Evolutionary conservation across 192 early-diverging fungal genomes (phyloP).

Genomic region (Polychytrium aggregatum): DNA sequence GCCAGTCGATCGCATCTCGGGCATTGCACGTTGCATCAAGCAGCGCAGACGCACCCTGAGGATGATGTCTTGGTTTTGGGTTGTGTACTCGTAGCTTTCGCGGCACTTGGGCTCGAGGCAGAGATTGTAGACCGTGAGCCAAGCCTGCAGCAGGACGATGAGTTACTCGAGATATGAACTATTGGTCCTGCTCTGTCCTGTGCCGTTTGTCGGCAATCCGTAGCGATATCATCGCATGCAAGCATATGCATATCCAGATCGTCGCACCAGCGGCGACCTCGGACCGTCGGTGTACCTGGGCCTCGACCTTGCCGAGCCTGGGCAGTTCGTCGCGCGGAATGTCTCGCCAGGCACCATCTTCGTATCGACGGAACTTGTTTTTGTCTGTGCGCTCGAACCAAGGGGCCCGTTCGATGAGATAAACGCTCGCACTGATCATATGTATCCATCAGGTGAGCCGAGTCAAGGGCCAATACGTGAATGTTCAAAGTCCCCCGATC

Average conservation of each 20-base stretch:
- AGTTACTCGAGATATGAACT: too few species aligned
- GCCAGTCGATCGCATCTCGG: too few species aligned
- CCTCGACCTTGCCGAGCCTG: conserved; percentile 25
- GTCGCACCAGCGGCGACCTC: too few species aligned
- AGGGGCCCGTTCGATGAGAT: conserved; percentile 21
- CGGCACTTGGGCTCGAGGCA: conserved; percentile 32
- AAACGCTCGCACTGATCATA: conserved; percentile 6
- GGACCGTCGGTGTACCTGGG: too few species aligned
- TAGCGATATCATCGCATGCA: too few species aligned
- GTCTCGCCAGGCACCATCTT: conserved; percentile 23
- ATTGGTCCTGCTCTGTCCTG: too few species aligned
- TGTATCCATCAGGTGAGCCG: neutral
- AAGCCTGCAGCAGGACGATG: conserved; percentile 26
- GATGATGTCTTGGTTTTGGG: conserved; percentile 22
- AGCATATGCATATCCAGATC: too few species aligned
- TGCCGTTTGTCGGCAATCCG: too few species aligned
- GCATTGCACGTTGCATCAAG: too few species aligned
- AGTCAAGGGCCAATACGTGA: neutral
- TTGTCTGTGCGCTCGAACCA: conserved; percentile 16
- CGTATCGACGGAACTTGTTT: conserved; percentile 17
- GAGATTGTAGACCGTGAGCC: conserved; percentile 37
- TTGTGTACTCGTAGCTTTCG: conserved; percentile 23
- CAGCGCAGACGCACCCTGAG: conserved; percentile 24
- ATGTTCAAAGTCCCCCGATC: neutral
- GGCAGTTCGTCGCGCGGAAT: conserved; percentile 21